A percentile compares a stretch with the other conserved stretches of the same genome.
phyloP scores from a whole-genome alignment of 306 rosid species.

The Corylus avellana region DNA sequence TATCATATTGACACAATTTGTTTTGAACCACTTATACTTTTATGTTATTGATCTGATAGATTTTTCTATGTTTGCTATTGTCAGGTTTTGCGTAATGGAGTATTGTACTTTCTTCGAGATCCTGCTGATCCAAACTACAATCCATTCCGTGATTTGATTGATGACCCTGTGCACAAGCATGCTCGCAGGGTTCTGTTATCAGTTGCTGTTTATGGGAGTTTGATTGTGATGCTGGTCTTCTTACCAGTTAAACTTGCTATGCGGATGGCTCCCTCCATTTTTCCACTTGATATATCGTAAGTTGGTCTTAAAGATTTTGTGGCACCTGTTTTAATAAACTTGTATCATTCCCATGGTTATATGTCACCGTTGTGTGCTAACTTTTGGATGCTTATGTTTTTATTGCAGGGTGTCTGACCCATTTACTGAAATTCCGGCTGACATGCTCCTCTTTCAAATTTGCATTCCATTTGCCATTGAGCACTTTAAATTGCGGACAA shows the following conservation, averaged over 20 bases:
- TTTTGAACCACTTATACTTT: slow-evolving; percentile 9
- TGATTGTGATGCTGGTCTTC: slow-evolving; percentile 97
- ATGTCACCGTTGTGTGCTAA: slow-evolving; percentile 23
- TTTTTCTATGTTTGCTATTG: slow-evolving; percentile 25
- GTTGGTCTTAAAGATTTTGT: slow-evolving; percentile 29
- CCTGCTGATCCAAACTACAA: slow-evolving; percentile 99
- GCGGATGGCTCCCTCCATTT: slow-evolving; percentile 88
- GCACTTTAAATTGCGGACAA: slow-evolving; percentile 94
- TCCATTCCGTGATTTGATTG: slow-evolving; percentile 97
- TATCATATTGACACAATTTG: slow-evolving; percentile 12
- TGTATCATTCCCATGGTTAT: background rate
- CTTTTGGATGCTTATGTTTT: slow-evolving; percentile 15
- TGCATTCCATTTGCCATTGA: slow-evolving; percentile 97
- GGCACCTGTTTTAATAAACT: slow-evolving; percentile 8
- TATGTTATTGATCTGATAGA: background rate
- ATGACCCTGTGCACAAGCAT: slow-evolving; percentile 98
- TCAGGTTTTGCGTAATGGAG: slow-evolving; percentile 97
- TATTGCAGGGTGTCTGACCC: slow-evolving; percentile 93
- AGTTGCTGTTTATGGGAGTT: slow-evolving; percentile 95
- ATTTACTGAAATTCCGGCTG: slow-evolving; percentile 97
- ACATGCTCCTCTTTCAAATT: slow-evolving; percentile 98
- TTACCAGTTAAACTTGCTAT: slow-evolving; percentile 96
- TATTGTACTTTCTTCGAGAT: slow-evolving; percentile 92
- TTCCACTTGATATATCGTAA: slow-evolving; percentile 97
- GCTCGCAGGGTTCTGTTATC: slow-evolving; percentile 97